A percentile compares a stretch with the other conserved stretches of the same genome.
These are phyloP conservation scores for Boletus pseudopeckii DNA, from an alignment of 768 basidiomycete genomes.

Conservation along the genomic window DNA sequence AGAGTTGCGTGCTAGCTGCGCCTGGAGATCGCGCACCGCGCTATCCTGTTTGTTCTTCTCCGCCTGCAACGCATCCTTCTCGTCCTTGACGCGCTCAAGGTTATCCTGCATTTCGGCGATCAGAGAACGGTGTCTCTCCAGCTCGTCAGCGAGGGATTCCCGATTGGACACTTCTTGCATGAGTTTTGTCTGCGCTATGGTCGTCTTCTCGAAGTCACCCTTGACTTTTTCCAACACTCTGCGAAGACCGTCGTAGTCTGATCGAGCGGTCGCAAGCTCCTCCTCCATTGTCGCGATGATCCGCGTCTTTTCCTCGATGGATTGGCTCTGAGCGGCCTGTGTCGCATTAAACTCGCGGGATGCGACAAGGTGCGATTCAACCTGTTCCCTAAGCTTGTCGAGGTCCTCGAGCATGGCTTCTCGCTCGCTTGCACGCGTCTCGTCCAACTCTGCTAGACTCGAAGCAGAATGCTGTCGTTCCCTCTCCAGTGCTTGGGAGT, in stretches of 20 bases:
- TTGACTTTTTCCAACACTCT: constrained; percentile 45
- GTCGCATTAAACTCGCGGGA: constrained; percentile 39
- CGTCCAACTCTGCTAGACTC: constrained; percentile 15
- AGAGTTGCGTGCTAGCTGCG: constrained; percentile 60
- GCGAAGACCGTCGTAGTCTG: constrained; percentile 43
- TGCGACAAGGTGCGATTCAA: constrained; percentile 47
- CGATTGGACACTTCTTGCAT: constrained; percentile 71
- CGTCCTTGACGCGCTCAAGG: constrained; percentile 75
- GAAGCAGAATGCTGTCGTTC: constrained; percentile 28
- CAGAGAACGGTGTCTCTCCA: constrained; percentile 73
- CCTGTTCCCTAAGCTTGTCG: constrained; percentile 47
- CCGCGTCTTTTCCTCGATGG: constrained; percentile 48
- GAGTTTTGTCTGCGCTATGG: constrained; percentile 57
- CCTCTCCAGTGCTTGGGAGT: constrained; percentile 21
- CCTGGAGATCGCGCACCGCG: constrained; percentile 75
- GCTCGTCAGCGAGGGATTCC: constrained; percentile 67
- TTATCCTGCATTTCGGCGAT: constrained; percentile 76
- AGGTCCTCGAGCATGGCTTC: constrained; percentile 42
- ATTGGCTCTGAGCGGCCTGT: constrained; percentile 44
- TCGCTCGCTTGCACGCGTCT: constrained; percentile 20
- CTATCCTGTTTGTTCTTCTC: constrained; percentile 70
- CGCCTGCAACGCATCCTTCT: constrained; percentile 71
- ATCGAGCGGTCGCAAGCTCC: constrained; percentile 41
- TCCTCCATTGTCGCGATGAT: constrained; percentile 47
- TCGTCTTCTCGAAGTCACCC: constrained; percentile 57